Base-by-base conservation (phyloP, 2,329 filamentous ascomycete species). In the Stachybotrys echinatus region DNA sequence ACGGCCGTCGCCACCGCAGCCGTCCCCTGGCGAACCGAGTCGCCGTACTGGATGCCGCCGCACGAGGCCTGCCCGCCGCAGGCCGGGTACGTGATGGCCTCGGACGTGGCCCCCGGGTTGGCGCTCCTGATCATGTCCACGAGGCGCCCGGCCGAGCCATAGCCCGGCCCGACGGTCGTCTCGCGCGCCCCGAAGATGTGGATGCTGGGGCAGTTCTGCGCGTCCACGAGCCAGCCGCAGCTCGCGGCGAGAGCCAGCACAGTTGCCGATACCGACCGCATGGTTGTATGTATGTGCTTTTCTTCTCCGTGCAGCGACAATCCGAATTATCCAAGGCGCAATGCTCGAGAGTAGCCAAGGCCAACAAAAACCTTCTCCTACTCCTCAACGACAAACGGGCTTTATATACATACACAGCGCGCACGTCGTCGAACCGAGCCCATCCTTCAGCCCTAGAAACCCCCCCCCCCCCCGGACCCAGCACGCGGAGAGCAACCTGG, bases 51-150 rank as follows among this genome's bases (percentile, higher is more conserved):
- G 22, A 77, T 66, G n/a, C 77, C 72, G 14, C 81, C 81, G 56
- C 83, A 86, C 0, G 69, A 72, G 1, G 71, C 58, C 56, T 81
- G 75, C 5, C 83, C 83, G 50, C 84, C 84, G 40, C 81, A 85
- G 2, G 84, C 84, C 37, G 85, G 79, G 57, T 83, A 83, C 38
- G 52, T 60, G 53, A 83, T 81, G 18, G 79, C 74, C 53, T 81
- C 79, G 1, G 77, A 66, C 0, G 77, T 81, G 1, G 77, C 65
- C 1, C 77, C 79, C 0, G 75, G 57, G 54, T 79, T 74, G 4
- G 74, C 70, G 27, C 60, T 62, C 3, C 73, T 62, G 39, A 83
- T 70, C 49, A 72, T 64, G 54, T 81, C 72, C 19, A 83, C 74
- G 12, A 83, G 69, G 0, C 70, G 71, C 20, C 67, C 66, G 2